Evolutionary conservation across 108 stramenopile species (phyloP).

Genomic region (Stephanodiscus minutulus): DNA sequence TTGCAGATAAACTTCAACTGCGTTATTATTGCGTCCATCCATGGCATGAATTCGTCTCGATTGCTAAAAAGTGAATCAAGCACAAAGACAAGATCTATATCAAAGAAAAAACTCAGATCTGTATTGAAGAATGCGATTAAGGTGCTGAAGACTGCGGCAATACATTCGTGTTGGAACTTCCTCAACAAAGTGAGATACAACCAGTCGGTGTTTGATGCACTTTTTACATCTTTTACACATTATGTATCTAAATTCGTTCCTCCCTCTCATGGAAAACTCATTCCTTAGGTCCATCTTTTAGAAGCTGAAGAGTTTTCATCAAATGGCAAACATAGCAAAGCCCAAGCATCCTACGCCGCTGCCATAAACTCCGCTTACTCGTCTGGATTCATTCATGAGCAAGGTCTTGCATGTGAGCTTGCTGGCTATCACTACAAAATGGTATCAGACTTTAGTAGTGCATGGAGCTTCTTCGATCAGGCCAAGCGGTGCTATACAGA

Average conservation of each 20-base stretch:
- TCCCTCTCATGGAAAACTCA: too few relatives aligned
- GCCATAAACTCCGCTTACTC: constrained; percentile 15
- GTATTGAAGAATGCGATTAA: background rate
- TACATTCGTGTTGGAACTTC: constrained; percentile 12
- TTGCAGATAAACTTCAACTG: background rate
- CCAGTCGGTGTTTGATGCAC: background rate
- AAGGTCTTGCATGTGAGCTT: too few relatives aligned
- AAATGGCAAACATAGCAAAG: constrained; percentile 6
- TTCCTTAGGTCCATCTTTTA: constrained; percentile 18
- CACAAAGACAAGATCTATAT: background rate
- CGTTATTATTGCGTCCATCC: too few relatives aligned
- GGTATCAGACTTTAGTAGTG: constrained; percentile 1
- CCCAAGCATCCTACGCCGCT: too few relatives aligned
- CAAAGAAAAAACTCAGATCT: too few relatives aligned
- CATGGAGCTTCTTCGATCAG: constrained; percentile 19
- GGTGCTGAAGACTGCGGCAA: background rate
- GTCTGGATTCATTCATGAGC: constrained; percentile 31
- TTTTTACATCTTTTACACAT: background rate
- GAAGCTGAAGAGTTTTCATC: constrained; percentile 26
- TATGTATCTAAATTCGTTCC: too few relatives aligned
- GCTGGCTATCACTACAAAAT: constrained; percentile 23
- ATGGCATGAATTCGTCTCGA: too few relatives aligned
- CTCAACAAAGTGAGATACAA: constrained; percentile 6
- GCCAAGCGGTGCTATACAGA: constrained; percentile 21
- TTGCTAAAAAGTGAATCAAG: background rate